phyloP scores from a whole-genome alignment of 2,329 filamentous ascomycete species.

The Microcyclosporella mali region DNA sequence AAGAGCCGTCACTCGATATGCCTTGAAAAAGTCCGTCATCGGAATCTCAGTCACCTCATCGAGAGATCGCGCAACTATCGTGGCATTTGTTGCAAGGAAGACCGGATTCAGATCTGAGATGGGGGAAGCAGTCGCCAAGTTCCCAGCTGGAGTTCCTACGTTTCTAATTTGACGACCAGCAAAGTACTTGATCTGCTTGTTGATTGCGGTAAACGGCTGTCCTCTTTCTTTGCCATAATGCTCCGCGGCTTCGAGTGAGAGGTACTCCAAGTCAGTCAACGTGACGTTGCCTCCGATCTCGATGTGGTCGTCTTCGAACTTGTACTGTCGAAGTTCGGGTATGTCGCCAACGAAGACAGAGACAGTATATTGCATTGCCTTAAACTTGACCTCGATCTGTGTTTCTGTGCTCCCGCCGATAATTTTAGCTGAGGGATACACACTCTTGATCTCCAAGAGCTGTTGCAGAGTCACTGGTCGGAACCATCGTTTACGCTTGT shows the following conservation, averaged over 20 bases:
- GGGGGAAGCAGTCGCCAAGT: conserved; percentile 86
- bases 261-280: conserved; percentile 81
- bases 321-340: conserved; percentile 75
- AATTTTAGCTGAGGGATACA: conserved; percentile 79
- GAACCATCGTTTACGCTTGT: conserved; percentile 92
- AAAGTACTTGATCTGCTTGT: conserved; percentile 92
- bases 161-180: conserved; percentile 93
- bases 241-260: conserved; percentile 71
- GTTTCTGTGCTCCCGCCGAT: conserved; percentile 96
- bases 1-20: conserved; percentile 79
- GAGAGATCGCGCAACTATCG: conserved; percentile 72
- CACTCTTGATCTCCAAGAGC: conserved; percentile 83
- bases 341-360: conserved; percentile 95
- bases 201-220: conserved; percentile 82
- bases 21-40: conserved; percentile 87
- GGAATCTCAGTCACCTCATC: conserved; percentile 73
- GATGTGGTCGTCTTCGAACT: conserved; percentile 71
- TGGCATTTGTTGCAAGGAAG: conserved; percentile 78
- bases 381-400: conserved; percentile 98
- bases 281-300: conserved; percentile 91
- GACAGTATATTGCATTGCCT: conserved; percentile 80
- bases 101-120: conserved; percentile 96
- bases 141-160: conserved; percentile 93
- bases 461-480: conserved; percentile 81
- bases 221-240: conserved; percentile 66